These are phyloP conservation scores for Echinosphaeria canescens DNA, from an alignment of 2,329 filamentous ascomycete species.

Conservation along the genomic window DNA sequence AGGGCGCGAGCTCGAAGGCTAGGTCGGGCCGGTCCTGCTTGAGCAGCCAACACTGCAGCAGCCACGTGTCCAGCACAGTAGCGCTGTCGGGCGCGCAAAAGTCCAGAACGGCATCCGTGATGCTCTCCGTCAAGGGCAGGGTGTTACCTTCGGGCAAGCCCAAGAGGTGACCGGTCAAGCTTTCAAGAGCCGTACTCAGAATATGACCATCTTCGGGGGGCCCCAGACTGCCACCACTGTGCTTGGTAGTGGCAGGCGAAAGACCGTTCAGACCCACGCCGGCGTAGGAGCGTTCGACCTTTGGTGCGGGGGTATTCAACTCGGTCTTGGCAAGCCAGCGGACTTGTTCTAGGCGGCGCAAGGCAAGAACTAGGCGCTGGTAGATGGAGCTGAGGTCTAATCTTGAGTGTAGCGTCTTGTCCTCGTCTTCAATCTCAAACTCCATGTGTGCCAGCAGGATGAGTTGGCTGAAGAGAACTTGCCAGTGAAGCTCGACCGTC, in stretches of 20 bases:
- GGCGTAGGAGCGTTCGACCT: constrained; percentile 14
- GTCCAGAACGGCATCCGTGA: constrained; percentile 46
- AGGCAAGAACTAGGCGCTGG: constrained; percentile 42
- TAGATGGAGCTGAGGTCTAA: constrained; percentile 51
- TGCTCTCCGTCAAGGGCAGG: constrained; percentile 30
- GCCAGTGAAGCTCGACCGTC: constrained; percentile 48
- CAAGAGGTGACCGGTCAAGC: constrained; percentile 38
- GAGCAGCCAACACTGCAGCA: constrained; percentile 39
- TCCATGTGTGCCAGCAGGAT: constrained; percentile 74
- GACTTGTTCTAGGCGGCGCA: constrained; percentile 56
- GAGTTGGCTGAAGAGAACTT: constrained; percentile 61
- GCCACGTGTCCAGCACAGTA: constrained; percentile 36
- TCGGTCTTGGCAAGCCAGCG: constrained; percentile 43
- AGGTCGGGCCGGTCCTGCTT: constrained; percentile 37
- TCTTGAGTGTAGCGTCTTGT: constrained; percentile 36
- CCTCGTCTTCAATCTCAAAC: constrained; percentile 54
- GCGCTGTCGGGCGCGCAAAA: constrained; percentile 42
- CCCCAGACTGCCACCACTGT: too few species aligned
- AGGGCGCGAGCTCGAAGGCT: constrained; percentile 31
- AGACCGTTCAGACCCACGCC: too few species aligned
- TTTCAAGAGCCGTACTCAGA: constrained; percentile 37
- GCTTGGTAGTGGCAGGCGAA: too few species aligned
- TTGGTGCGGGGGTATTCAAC: constrained; percentile 24
- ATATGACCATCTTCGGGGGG: constrained; percentile 17
- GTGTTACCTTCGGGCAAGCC: constrained; percentile 33